Conservation (phyloP, 1,284 basidiomycete species). For the Papiliotrema laurentii region DNA sequence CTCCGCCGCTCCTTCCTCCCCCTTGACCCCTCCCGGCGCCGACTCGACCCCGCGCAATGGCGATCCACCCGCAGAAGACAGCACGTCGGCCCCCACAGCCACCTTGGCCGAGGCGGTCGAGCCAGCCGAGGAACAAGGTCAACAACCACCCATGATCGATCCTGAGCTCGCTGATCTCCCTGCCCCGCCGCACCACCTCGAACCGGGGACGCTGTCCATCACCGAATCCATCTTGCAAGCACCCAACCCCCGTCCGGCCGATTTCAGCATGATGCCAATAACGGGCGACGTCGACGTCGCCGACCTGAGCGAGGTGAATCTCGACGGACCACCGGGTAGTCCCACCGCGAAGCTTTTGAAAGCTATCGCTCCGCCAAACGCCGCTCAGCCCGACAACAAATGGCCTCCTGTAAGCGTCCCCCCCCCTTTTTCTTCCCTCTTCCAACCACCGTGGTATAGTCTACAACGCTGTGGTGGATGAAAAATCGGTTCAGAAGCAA, state of each 20-base stretch:
- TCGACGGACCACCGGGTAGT: conserved; percentile 36
- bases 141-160: conserved; percentile 25
- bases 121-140: no score
- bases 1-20: conserved; percentile 8
- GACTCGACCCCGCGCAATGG: not conserved
- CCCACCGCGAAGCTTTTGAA: conserved; percentile 39
- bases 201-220: conserved; percentile 28
- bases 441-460: not conserved
- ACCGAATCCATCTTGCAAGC: conserved; percentile 38
- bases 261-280: conserved; percentile 30
- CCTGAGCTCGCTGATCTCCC: conserved; percentile 35
- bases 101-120: no score
- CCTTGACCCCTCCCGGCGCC: conserved; percentile 14
- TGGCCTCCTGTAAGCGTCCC: conserved; percentile 38
- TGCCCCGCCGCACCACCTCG: conserved; percentile 18
- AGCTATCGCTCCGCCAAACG: conserved; percentile 41
- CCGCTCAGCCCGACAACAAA: conserved; percentile 32
- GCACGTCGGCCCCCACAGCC: no score
- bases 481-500: not conserved
- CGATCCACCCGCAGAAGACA: no score
- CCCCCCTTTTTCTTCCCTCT: no score
- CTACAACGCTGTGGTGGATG: not conserved
- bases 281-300: conserved; percentile 29
- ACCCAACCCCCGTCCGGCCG: conserved; percentile 37
- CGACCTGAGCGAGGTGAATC: conserved; percentile 21